Evolutionary conservation across 345 rosid genomes (phyloP).

Genomic region (Lepidium didymum): DNA sequence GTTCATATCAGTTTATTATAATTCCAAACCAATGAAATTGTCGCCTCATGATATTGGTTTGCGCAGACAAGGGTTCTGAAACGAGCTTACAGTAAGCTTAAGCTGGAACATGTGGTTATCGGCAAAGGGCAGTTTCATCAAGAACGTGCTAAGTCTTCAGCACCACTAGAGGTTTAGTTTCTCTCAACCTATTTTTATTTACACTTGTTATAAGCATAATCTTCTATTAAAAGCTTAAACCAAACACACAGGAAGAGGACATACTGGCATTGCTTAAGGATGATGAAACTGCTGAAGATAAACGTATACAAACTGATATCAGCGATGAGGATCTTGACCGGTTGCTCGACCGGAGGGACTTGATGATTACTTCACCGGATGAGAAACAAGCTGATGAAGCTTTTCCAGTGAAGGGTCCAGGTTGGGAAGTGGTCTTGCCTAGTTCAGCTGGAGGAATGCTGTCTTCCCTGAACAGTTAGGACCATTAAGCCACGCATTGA

Average conservation of each 20-base stretch:
- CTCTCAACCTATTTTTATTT: background rate
- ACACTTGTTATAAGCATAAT: background rate
- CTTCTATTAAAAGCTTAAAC: background rate
- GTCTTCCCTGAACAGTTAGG: conserved; percentile 66
- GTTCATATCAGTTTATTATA: background rate
- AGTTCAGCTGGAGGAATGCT: conserved; percentile 67
- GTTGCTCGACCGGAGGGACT: conserved; percentile 72
- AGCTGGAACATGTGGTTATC: conserved; percentile 96
- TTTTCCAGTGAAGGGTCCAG: conserved; percentile 77
- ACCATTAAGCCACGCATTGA: background rate
- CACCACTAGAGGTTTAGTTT: conserved; percentile 41
- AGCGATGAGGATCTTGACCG: conserved; percentile 69
- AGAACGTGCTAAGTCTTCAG: conserved; percentile 42
- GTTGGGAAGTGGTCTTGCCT: conserved; percentile 95
- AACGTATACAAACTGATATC: conserved; percentile 75
- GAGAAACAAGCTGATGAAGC: conserved; percentile 18
- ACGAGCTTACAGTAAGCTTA: conserved; percentile 85
- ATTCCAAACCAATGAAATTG: background rate
- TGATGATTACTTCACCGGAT: conserved; percentile 27
- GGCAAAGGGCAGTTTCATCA: conserved; percentile 92
- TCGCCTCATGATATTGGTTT: conserved; percentile 12
- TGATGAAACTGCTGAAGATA: conserved; percentile 88
- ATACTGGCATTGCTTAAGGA: conserved; percentile 58
- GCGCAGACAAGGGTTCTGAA: conserved; percentile 81
- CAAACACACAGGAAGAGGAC: conserved; percentile 63